Evolutionary conservation across 2,329 filamentous ascomycete species (phyloP).

Genomic region (Monosporascus sp.): DNA sequence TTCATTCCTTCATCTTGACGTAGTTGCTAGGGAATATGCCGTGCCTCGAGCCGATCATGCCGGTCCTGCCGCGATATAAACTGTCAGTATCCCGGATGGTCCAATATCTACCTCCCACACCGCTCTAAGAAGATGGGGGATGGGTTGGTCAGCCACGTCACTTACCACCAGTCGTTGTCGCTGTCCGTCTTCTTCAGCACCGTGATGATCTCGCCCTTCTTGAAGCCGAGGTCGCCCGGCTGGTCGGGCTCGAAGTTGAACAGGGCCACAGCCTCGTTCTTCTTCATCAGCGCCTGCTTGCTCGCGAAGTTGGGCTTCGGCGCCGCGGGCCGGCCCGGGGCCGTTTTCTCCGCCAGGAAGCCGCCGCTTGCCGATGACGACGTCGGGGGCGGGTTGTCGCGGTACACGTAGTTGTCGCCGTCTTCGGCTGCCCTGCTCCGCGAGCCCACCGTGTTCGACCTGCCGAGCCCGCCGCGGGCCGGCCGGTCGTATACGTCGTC

Average conservation of each 20-base stretch:
- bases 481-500: conserved; percentile 69
- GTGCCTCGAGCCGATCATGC: conserved; percentile 74
- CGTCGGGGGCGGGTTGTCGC: conserved; percentile 24
- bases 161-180: conserved; percentile 89
- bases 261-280: conserved; percentile 83
- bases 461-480: conserved; percentile 33
- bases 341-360: conserved; percentile 35
- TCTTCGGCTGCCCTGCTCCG: conserved; percentile 12
- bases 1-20: conserved; percentile 54
- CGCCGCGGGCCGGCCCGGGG: conserved; percentile 71
- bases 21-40: conserved; percentile 91
- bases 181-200: conserved; percentile 92
- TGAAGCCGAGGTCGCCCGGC: conserved; percentile 87
- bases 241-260: conserved; percentile 95
- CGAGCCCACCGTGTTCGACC: conserved; percentile 48
- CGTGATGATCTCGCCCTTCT: conserved; percentile 95
- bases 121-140: not conserved
- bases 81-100: not conserved
- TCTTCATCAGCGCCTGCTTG: conserved; percentile 51
- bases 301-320: conserved; percentile 80
- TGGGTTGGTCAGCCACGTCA: conserved; percentile 14
- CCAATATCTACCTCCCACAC: not conserved
- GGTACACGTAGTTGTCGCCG: conserved; percentile 43
- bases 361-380: conserved; percentile 45
- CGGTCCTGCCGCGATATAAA: conserved; percentile 58